phyloP scores from a whole-genome alignment of 305 asterid species.

The Fraxinus greggii region DNA sequence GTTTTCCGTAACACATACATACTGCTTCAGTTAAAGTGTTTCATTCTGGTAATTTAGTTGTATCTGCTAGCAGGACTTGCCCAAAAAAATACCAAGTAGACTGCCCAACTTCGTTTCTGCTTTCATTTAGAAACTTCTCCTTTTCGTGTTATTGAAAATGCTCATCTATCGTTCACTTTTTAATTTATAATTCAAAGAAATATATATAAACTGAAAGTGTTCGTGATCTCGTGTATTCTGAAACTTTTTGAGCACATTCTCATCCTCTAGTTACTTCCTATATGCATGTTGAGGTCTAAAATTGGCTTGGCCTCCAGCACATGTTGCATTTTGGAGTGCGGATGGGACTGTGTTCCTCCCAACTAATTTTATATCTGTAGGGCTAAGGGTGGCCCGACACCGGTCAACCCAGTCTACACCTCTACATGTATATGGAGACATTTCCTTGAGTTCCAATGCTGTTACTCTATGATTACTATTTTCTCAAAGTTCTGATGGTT shows the following conservation, averaged over 20 bases:
- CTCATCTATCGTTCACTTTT: neutral
- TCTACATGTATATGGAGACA: constrained; percentile 18
- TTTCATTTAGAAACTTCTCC: neutral
- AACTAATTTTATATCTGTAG: neutral
- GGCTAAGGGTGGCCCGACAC: neutral
- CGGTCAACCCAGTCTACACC: neutral
- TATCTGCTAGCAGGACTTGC: neutral
- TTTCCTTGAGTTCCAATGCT: neutral
- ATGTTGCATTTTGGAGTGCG: neutral
- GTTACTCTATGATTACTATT: constrained; percentile 6
- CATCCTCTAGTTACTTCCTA: neutral
- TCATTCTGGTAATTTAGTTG: constrained; percentile 3
- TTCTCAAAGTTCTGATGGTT: neutral
- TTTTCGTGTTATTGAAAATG: constrained; percentile 12
- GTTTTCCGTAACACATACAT: neutral
- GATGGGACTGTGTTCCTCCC: neutral
- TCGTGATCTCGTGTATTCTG: neutral
- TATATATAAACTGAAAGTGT: constrained; percentile 11
- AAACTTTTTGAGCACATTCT: neutral
- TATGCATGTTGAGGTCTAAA: neutral
- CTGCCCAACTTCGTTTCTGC: constrained; percentile 3
- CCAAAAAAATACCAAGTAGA: neutral
- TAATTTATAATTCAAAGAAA: constrained; percentile 11
- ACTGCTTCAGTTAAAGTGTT: neutral
- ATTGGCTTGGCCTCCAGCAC: neutral